Evolutionary conservation across 768 basidiomycete species (phyloP), one percentile per base, ranked within the genome.

Genomic region (Leccinum barrowsii): DNA sequence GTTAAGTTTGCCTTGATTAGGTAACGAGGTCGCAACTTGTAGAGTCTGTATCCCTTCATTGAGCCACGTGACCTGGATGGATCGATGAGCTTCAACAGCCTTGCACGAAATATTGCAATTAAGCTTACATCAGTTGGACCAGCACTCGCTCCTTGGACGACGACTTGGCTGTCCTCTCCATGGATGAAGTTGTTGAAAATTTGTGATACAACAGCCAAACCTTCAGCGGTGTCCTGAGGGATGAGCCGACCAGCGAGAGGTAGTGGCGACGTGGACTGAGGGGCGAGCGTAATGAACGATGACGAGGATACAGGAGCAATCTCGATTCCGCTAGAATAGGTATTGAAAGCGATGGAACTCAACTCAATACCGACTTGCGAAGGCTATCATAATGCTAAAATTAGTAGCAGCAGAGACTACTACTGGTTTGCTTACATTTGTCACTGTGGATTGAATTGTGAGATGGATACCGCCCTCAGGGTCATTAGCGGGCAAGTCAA

Each of bases 101-200:
- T 26, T 40, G 52, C 55, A 52, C 48, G 56, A n/a, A 44, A 32
- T 19, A 40, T 17, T 30, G 7, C 28, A 7, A 35, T 44, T 15
- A 13, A 37, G 65, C 79, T 50, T 65, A 88, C 87, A 60, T 81
- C 81, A 52, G 75, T 74, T 1, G 85, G 77, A 13, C 83, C 84
- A 4, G 84, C 85, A 56, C 79, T 78, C 32, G 79, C 77, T 13
- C 88, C 87, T 26, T 80, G 77, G 8, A 90, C 85, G 17, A 74
- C 66, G 19, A 89, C 78, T 57, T 79, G 68, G 60, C 83, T 87
- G 65, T 86, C 78, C 65, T 82, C 74, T 2, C 87, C 88, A 37
- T 86, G 84, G 0, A 90, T 78, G 66, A 87, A 90, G 52, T 81
- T 83, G 62, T 87, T 89, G 75, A 90, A 90, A 32, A 90, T 76